Conservation (phyloP, 441 rosid genomes). For the Sinapis alba region DNA sequence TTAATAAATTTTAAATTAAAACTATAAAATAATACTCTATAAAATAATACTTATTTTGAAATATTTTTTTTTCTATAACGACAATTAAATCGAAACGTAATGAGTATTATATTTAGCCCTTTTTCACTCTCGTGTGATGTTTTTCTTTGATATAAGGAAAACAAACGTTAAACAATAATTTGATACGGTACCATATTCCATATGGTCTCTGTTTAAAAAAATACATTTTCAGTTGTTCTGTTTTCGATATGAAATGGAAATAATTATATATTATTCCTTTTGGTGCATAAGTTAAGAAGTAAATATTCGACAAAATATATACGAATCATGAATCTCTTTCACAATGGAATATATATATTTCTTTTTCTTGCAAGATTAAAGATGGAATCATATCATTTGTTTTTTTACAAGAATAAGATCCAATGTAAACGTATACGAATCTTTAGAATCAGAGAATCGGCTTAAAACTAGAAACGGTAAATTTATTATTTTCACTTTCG, state of each 20-base stretch:
- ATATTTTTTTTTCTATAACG: no score
- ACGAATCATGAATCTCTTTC: slow-evolving; percentile 26
- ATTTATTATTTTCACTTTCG: not conserved
- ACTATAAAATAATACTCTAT: no score
- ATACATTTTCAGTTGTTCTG: slow-evolving; percentile 5
- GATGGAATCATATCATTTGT: slow-evolving; percentile 28
- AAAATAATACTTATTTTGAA: no score
- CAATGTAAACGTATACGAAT: slow-evolving; percentile 16
- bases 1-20: no score
- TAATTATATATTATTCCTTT: slow-evolving; percentile 17
- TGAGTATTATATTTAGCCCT: not conserved
- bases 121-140: not conserved
- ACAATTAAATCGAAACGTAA: no score
- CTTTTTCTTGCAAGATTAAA: not conserved
- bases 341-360: not conserved
- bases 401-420: not conserved
- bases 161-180: slow-evolving; percentile 8
- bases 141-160: slow-evolving; percentile 17
- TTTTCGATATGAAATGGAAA: slow-evolving; percentile 10
- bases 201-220: slow-evolving; percentile 3
- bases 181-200: slow-evolving; percentile 28
- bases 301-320: slow-evolving; percentile 14
- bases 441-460: slow-evolving; percentile 27
- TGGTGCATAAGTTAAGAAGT: not conserved
- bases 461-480: slow-evolving; percentile 27